phyloP scores from a whole-genome alignment of 495 filamentous ascomycete genomes.

The Gamarada debralockiae region DNA sequence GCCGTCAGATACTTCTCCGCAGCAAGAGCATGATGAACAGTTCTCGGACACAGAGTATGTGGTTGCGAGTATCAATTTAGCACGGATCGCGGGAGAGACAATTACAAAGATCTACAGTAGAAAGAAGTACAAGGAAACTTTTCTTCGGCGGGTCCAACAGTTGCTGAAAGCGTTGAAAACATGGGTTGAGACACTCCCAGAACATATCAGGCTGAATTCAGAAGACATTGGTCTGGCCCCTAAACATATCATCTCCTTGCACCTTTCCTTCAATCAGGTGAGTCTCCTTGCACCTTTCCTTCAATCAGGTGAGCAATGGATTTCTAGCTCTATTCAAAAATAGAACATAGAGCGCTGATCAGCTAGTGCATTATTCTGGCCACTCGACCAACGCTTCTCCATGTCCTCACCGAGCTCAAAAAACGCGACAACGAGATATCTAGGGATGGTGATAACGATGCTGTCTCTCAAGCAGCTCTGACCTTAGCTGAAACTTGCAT shows the following conservation, averaged over 20 bases:
- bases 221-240: not conserved
- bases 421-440: no score
- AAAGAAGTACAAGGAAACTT: not conserved
- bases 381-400: not conserved
- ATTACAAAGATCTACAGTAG: not conserved
- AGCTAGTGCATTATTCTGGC: not conserved
- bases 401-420: not conserved
- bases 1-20: slow-evolving; percentile 28
- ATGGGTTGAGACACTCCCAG: not conserved
- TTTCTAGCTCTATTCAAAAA: not conserved
- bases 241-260: not conserved
- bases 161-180: not conserved
- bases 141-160: not conserved
- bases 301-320: no score
- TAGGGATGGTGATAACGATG: not conserved
- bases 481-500: not conserved
- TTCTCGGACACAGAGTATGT: not conserved
- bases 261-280: slow-evolving; percentile 5
- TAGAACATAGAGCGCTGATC: not conserved
- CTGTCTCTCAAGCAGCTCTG: not conserved
- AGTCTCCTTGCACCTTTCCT: not conserved
- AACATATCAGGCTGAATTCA: not conserved
- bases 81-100: not conserved
- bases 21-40: no score
- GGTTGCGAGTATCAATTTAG: not conserved